Percentiles rank a stretch among this genome's conserved stretches.
phyloP scores from a whole-genome alignment of 371 early-diverging fungal genomes.

The Mortierella sp. region DNA sequence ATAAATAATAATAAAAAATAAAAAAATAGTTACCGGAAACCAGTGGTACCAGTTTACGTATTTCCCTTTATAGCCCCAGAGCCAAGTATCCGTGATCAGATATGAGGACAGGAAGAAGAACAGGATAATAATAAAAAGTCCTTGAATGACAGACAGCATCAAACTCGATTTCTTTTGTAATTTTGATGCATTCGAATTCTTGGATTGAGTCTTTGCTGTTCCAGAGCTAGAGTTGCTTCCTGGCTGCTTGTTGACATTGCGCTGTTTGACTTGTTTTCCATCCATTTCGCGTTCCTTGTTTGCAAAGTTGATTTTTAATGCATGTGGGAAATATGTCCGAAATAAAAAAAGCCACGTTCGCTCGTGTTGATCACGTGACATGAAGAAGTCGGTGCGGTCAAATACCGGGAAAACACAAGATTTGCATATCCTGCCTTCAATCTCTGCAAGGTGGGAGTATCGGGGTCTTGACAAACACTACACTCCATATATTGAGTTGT shows the following conservation, averaged over 20 bases:
- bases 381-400: too few relatives aligned
- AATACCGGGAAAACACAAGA: too few relatives aligned
- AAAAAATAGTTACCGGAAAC: constrained; percentile 70
- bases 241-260: not conserved
- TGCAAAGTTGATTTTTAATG: not conserved
- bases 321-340: not conserved
- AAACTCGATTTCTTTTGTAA: constrained; percentile 3
- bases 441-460: too few relatives aligned
- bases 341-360: not conserved
- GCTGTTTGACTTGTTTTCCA: constrained; percentile 4
- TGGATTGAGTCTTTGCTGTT: too few relatives aligned
- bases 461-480: too few relatives aligned
- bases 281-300: not conserved
- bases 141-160: constrained; percentile 25
- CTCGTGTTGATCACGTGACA: not conserved
- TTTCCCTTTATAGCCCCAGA: constrained; percentile 83
- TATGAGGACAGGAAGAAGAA: constrained; percentile 74
- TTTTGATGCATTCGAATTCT: constrained; percentile 3
- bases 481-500: too few relatives aligned
- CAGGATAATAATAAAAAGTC: constrained; percentile 40
- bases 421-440: too few relatives aligned
- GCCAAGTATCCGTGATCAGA: constrained; percentile 81
- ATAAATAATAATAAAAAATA: not conserved
- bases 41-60: constrained; percentile 82
- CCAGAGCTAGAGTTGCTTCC: not conserved